Percentiles rank a stretch among this genome's conserved stretches.
Evolutionary conservation across 2,329 filamentous ascomycete species (phyloP).

Genomic region (Trichoderma arundinaceum): DNA sequence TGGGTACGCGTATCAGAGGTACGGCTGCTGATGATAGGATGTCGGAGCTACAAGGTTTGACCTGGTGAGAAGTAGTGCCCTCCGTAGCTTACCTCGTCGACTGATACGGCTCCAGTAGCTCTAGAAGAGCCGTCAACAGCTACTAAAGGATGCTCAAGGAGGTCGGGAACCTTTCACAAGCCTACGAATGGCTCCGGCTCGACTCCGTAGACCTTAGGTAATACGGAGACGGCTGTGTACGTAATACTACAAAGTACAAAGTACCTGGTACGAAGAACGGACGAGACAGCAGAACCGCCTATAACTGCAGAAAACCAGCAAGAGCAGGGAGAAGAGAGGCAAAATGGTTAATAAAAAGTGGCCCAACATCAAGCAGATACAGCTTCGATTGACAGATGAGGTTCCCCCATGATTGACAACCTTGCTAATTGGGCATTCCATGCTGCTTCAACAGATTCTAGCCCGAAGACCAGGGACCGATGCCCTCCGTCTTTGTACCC

Average conservation of each 20-base stretch:
- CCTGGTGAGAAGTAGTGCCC: background rate
- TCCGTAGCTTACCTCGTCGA: background rate
- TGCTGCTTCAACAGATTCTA: background rate
- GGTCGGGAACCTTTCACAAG: background rate
- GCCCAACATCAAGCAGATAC: background rate
- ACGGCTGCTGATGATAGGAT: too few species aligned
- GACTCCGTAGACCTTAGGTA: background rate
- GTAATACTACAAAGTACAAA: constrained; percentile 1
- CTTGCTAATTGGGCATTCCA: background rate
- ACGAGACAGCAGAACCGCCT: too few species aligned
- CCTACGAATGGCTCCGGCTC: background rate
- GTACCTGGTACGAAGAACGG: too few species aligned
- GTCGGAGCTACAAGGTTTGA: too few species aligned
- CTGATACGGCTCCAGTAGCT: background rate
- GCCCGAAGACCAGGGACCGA: background rate
- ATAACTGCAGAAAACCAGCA: too few species aligned
- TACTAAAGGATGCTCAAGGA: background rate
- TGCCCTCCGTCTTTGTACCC: too few species aligned
- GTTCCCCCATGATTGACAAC: constrained; percentile 9
- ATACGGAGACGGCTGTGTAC: constrained; percentile 10
- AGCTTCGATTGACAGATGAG: background rate
- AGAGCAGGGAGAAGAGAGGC: too few species aligned
- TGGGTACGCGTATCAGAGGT: too few species aligned
- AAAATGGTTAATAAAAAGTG: background rate
- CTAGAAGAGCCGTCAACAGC: background rate